Evolutionary conservation across 176 grass and related monocot species (phyloP).

Genomic region (Musa acuminata): DNA sequence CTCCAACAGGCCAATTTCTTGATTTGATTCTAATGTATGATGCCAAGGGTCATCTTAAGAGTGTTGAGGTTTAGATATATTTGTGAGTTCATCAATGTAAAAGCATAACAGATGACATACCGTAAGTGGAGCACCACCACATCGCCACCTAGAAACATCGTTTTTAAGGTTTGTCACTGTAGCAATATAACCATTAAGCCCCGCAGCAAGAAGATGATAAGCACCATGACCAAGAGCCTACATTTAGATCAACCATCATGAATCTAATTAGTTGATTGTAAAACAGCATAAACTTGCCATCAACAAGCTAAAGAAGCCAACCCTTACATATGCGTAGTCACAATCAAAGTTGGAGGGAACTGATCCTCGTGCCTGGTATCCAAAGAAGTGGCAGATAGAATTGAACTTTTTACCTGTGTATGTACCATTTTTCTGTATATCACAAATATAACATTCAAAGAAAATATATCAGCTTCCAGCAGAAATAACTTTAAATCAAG

Average conservation of each 20-base stretch:
- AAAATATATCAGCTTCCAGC: background rate
- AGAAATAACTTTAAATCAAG: background rate
- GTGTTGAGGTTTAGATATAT: no score
- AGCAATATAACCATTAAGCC: conserved; percentile 61
- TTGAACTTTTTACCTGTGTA: conserved; percentile 70
- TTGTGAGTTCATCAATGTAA: background rate
- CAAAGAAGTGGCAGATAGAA: conserved; percentile 62
- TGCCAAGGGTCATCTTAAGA: no score
- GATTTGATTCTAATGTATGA: no score
- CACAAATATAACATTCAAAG: background rate
- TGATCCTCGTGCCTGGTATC: conserved; percentile 61
- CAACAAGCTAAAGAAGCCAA: background rate
- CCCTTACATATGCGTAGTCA: conserved; percentile 49
- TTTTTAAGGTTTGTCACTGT: conserved; percentile 64
- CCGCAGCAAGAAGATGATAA: conserved; percentile 39
- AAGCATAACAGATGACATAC: conserved; percentile 23
- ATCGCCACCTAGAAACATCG: conserved; percentile 46
- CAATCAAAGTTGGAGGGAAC: conserved; percentile 61
- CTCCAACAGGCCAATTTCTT: no score
- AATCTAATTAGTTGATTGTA: background rate
- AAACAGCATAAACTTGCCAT: background rate
- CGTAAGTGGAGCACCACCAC: conserved; percentile 45
- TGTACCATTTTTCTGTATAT: conserved; percentile 40
- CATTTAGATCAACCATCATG: background rate
- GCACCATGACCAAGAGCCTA: conserved; percentile 47